Conservation (phyloP, 1,284 basidiomycete species). For the Bondarzewia mesenterica region DNA sequence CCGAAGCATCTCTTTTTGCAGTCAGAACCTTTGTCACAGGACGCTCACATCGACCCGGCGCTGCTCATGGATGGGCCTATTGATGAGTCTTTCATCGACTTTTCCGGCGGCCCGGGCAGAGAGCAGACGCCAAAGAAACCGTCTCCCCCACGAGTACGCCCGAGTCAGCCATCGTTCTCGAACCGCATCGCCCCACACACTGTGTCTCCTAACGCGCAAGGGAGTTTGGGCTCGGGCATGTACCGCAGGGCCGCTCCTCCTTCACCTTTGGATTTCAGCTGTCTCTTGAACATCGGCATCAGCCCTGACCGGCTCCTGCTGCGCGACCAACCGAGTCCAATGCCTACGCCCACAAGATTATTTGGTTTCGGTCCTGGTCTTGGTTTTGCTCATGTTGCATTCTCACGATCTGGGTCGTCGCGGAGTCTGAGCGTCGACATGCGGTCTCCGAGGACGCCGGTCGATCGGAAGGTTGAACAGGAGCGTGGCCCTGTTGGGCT, state of each 20-base stretch:
- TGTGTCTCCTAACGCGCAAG: not conserved
- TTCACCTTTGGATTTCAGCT: not conserved
- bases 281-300: not conserved
- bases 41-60: slow-evolving; percentile 8
- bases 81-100: not conserved
- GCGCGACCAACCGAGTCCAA: not conserved
- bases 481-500: too few relatives aligned
- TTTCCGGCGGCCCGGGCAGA: not conserved
- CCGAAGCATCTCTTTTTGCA: not conserved
- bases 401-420: too few relatives aligned
- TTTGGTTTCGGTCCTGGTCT: too few relatives aligned
- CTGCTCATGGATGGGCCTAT: slow-evolving; percentile 7
- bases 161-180: not conserved
- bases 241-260: not conserved
- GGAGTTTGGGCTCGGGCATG: too few relatives aligned
- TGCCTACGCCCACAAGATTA: not conserved
- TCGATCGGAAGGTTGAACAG: too few relatives aligned
- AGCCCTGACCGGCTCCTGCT: not conserved
- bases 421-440: too few relatives aligned
- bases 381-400: too few relatives aligned
- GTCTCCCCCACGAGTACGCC: not conserved
- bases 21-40: not conserved
- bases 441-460: too few relatives aligned
- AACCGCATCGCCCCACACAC: not conserved
- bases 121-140: not conserved